Percentiles rank a stretch among this genome's conserved stretches.
Evolutionary conservation across 2,329 filamentous ascomycete genomes (phyloP).

Genomic region (Botryosphaeria dothidea): DNA sequence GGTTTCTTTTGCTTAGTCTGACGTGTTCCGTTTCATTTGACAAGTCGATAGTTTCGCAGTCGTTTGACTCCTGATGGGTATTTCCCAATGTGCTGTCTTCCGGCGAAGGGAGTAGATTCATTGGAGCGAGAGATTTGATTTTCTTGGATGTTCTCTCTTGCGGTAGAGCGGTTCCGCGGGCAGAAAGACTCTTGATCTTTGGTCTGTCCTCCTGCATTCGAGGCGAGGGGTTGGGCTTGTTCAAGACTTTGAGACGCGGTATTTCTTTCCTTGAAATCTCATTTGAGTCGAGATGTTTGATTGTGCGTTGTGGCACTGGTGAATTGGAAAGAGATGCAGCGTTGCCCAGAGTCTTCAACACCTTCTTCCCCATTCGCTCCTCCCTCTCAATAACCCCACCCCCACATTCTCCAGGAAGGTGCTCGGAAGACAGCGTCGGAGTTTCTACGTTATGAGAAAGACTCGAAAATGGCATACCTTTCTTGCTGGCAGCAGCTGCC

Average conservation of each 20-base stretch:
- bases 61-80: background rate
- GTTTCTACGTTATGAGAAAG: background rate
- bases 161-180: background rate
- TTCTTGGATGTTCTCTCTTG: background rate
- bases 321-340: background rate
- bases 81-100: background rate
- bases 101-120: background rate
- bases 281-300: background rate
- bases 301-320: background rate
- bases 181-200: background rate
- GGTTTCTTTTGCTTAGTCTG: background rate
- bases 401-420: background rate
- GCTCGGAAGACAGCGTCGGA: background rate
- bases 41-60: background rate
- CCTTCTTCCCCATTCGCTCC: background rate
- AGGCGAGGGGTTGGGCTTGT: background rate
- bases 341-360: background rate
- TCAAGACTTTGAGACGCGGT: background rate
- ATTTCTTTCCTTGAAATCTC: background rate
- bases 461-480: constrained; percentile 6
- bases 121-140: background rate
- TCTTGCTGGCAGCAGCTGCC: background rate
- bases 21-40: background rate
- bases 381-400: background rate
- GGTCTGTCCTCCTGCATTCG: background rate